Evolutionary conservation across 352 stramenopile species (phyloP).

Genomic region (Phytophthora pistaciae): DNA sequence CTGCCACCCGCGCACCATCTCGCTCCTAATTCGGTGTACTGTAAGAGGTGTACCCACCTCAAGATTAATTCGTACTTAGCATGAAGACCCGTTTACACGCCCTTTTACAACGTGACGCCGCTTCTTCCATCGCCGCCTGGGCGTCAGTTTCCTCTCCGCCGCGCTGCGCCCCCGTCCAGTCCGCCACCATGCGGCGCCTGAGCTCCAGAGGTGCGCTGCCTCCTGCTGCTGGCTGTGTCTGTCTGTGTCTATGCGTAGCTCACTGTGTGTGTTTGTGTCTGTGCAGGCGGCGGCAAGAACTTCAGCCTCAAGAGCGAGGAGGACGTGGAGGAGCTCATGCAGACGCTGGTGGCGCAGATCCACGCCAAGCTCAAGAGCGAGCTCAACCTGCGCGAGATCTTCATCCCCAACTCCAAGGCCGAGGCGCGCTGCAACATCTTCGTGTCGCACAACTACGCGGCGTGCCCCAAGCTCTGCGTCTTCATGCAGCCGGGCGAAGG

Average conservation of each 20-base stretch:
- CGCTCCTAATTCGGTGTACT: neutral
- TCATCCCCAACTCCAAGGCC: slow-evolving; percentile 90
- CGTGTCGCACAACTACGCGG: slow-evolving; percentile 82
- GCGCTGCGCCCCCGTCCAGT: neutral
- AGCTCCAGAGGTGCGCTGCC: slow-evolving; percentile 56
- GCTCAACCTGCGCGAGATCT: slow-evolving; percentile 84
- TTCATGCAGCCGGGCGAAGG: slow-evolving; percentile 82
- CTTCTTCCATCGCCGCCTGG: neutral
- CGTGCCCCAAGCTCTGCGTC: slow-evolving; percentile 82
- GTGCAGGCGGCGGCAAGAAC: slow-evolving; percentile 58
- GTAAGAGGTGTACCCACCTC: neutral
- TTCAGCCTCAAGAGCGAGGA: slow-evolving; percentile 86
- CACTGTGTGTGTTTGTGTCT: neutral
- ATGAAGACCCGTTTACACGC: slow-evolving; percentile 6
- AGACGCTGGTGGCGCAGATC: slow-evolving; percentile 85
- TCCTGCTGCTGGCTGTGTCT: neutral
- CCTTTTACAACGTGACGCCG: slow-evolving; percentile 5
- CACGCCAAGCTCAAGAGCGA: slow-evolving; percentile 90
- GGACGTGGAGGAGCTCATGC: slow-evolving; percentile 87
- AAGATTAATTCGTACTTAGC: slow-evolving; percentile 36
- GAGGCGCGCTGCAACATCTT: slow-evolving; percentile 91
- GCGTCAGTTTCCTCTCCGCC: neutral
- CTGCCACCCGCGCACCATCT: slow-evolving; percentile 18
- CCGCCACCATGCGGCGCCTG: slow-evolving; percentile 52
- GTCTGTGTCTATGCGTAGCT: neutral